A percentile compares a stretch with the other conserved stretches of the same genome.
These are phyloP conservation scores for Rhododendron vialii DNA, from an alignment of 148 eudicot genomes.

Conservation along the genomic window DNA sequence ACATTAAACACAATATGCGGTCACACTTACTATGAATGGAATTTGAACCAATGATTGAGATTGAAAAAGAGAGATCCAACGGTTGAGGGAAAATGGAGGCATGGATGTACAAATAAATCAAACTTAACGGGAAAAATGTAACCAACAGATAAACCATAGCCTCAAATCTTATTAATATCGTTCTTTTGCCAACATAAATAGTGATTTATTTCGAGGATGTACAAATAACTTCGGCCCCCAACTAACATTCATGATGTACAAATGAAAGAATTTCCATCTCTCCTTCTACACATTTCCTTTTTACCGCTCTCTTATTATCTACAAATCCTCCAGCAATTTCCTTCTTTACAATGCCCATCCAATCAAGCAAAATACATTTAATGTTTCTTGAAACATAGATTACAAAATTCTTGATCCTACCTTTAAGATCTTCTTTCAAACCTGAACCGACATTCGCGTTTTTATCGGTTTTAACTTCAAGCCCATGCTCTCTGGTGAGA, in stretches of 20 bases:
- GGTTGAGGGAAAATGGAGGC: too few relatives aligned
- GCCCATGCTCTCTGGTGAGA: slow-evolving; percentile 99
- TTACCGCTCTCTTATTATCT: slow-evolving; percentile 31
- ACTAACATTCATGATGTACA: slow-evolving; percentile 22
- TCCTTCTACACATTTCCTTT: slow-evolving; percentile 13
- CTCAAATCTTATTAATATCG: slow-evolving; percentile 21
- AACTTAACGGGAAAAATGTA: background rate
- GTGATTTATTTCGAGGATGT: slow-evolving; percentile 31
- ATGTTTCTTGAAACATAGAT: slow-evolving; percentile 13
- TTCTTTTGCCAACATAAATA: slow-evolving; percentile 13
- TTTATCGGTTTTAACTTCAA: slow-evolving; percentile 91
- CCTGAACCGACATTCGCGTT: slow-evolving; percentile 55
- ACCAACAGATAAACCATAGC: background rate
- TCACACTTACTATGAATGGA: too few relatives aligned
- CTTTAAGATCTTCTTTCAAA: slow-evolving; percentile 20
- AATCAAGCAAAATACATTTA: slow-evolving; percentile 10
- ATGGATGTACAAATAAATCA: background rate
- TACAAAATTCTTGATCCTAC: slow-evolving; percentile 23
- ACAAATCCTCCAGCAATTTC: slow-evolving; percentile 28
- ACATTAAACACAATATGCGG: too few relatives aligned
- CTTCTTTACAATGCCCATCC: slow-evolving; percentile 12
- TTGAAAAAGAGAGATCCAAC: too few relatives aligned
- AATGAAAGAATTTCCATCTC: slow-evolving; percentile 19
- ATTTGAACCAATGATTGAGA: too few relatives aligned
- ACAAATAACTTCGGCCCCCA: slow-evolving; percentile 27